A percentile compares a stretch with the other conserved stretches of the same genome.
Evolutionary conservation across 2,329 filamentous ascomycete species (phyloP).

Genomic region (Ophiostoma quercus): DNA sequence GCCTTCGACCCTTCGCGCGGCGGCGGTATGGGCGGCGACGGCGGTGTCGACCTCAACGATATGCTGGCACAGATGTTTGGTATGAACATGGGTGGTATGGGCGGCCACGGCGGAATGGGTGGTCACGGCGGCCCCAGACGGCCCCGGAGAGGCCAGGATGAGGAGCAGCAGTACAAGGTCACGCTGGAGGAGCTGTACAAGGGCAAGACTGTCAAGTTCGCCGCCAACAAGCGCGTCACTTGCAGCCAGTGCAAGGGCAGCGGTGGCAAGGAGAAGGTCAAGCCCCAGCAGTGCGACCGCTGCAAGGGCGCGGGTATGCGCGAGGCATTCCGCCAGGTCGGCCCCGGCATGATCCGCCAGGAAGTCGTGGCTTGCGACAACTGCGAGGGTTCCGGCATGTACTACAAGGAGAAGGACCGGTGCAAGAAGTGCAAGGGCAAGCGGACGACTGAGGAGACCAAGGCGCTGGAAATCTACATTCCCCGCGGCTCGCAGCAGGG

Average conservation of each 20-base stretch:
- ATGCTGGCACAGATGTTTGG: conserved; percentile 90
- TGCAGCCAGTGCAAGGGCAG: conserved; percentile 82
- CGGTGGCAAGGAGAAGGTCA: conserved; percentile 88
- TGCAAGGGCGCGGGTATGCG: conserved; percentile 77
- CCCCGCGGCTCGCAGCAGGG: conserved; percentile 80
- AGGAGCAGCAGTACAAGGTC: conserved; percentile 88
- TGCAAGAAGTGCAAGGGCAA: conserved; percentile 99
- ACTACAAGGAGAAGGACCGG: conserved; percentile 92
- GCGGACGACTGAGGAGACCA: conserved; percentile 79
- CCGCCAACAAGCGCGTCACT: conserved; percentile 88
- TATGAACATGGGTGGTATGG: conserved; percentile 56
- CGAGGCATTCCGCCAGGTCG: conserved; percentile 74
- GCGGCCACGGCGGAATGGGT: conserved; percentile 30
- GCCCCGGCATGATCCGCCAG: conserved; percentile 78
- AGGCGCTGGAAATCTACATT: conserved; percentile 94
- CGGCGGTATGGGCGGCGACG: conserved; percentile 56
- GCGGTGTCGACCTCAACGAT: conserved; percentile 83
- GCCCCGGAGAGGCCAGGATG: conserved; percentile 69
- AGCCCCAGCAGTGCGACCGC: conserved; percentile 72
- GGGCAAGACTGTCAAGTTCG: conserved; percentile 96
- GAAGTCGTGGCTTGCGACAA: conserved; percentile 73
- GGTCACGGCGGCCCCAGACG: conserved; percentile 45
- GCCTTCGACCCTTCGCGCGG: conserved; percentile 79
- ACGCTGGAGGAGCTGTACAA: conserved; percentile 94
- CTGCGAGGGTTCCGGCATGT: conserved; percentile 77